Evolutionary conservation across 2,329 filamentous ascomycete genomes (phyloP), one percentile per base, ranked within the genome.

Genomic region (Elsinoe ampelina): DNA sequence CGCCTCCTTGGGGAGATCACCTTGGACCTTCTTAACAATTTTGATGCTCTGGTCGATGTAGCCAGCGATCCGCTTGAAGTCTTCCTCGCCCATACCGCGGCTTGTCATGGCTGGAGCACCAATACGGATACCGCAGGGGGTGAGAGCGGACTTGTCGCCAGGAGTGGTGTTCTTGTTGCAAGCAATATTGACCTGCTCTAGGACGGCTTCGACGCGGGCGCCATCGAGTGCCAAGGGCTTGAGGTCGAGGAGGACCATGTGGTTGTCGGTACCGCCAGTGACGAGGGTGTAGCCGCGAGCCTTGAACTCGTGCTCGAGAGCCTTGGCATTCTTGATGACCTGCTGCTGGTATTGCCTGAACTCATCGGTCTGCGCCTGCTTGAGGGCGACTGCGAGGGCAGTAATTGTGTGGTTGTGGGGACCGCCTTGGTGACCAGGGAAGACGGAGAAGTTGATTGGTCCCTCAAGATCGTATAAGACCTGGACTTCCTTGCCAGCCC

Each of bases 381-480:
- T 95, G 59, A 98, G 80, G 11, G 93, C 93, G 50, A 98, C 93
- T 17, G 93, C 84, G 26, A 98, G 80, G 43, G 93, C 93, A 35
- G 93, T 95, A 71, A 98, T 98, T 65, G 93, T 98, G 78, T 98
- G 93, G 77, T 98, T 98, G 76, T 98, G 93, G 55, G 93, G 93
- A 20, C 93, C 93, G 70, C 93, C 93, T 73, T 98, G 93, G 74
- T 98, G 93, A 57, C 93, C 93, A 13, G 93, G 93, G 79, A 98
- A 98, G 60, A 98, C 93, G 57, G 92, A 95, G 65, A 84, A 82
- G 76, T 98, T 98, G 76, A 98, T 98, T 57, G 91, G 88, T 26
- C 80, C 81, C 72, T 97, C 93, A 41, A 98, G 85, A 67, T 96
- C 85, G 75, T 96, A 98, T 69, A 88, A 73, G 64, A 86, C 55